These are phyloP conservation scores for Sisymbrium altissimum DNA, from an alignment of 345 rosid species.

Conservation along the genomic window DNA sequence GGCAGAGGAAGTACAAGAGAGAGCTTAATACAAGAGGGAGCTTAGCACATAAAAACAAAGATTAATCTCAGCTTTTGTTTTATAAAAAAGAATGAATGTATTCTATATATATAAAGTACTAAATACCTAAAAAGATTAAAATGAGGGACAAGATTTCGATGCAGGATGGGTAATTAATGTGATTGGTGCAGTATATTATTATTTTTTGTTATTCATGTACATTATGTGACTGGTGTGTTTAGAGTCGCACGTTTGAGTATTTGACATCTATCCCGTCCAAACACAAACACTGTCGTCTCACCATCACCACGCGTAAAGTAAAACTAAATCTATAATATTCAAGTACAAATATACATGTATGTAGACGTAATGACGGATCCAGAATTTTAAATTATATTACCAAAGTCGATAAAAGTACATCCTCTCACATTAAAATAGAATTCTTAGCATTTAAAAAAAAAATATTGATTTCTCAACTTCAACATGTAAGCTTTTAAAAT, in stretches of 20 bases:
- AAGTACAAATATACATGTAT: neutral
- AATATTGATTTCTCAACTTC: neutral
- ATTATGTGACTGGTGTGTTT: neutral
- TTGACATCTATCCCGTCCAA: constrained; percentile 28
- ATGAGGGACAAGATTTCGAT: neutral
- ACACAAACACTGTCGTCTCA: constrained; percentile 28
- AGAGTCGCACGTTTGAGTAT: constrained; percentile 22
- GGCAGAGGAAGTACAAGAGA: constrained; percentile 1
- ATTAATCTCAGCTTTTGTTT: neutral
- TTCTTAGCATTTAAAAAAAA: neutral
- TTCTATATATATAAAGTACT: neutral
- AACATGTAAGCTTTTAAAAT: neutral
- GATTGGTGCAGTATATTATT: neutral
- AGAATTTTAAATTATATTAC: neutral
- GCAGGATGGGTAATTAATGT: constrained; percentile 18
- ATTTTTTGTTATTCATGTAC: neutral
- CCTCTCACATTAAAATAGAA: no score
- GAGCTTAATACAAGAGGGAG: neutral
- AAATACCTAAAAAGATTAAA: neutral
- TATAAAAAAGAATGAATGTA: neutral
- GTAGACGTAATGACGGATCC: neutral
- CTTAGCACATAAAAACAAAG: neutral
- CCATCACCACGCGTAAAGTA: constrained; percentile 22
- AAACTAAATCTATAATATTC: neutral
- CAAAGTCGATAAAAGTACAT: neutral